Base-by-base conservation (phyloP, 306 rosid species). In the Nissolia schottii region DNA sequence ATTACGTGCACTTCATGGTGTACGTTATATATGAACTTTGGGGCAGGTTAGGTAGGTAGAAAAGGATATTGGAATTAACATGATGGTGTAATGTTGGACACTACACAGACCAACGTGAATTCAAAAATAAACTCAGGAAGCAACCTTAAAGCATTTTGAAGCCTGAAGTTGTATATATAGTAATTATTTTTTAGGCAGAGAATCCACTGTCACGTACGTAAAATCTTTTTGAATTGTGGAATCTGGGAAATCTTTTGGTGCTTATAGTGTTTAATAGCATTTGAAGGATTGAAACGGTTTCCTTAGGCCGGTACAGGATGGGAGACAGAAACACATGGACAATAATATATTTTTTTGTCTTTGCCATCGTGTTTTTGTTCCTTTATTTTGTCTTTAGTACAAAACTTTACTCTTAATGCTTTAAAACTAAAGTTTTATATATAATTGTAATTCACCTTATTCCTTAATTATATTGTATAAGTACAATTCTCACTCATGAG, bases 181-280 rank as follows among this genome's bases (percentile, higher is more conserved):
- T n/a, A 41, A 23, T 4, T 38, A 22, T 14, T 2, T 10, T 0
- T 23, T 0, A 48, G 3, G 48, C 15, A 28, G 43, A 61, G 70
- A 51, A 51, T 60, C 49, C 38, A 27, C 14, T 50, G 65, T 67
- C 71, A 59, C 32, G 43, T 58, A 71, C n/a, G n/a, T n/a, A 51
- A 20, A 19, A 48, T 51, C 58, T 16, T 62, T n/a, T n/a, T n/a
- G n/a, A n/a, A n/a, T n/a, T n/a, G n/a, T n/a, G 28, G 55, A 11
- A 35, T 69, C 46, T 59, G 70, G 10, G 19, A 48, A 68, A 77
- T 70, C n/a, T 69, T 45, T 35, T 51, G 57, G 55, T 28, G 40
- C 41, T 51, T 38, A 18, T 24, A 37, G 34, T 6, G 43, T 53
- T 61, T 61, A 50, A 61, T 41, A n/a, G 73, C 73, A 78, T 58